Base-by-base conservation (phyloP, 2,329 filamentous ascomycete genomes). In the Colletotrichum gloeosporioides region DNA sequence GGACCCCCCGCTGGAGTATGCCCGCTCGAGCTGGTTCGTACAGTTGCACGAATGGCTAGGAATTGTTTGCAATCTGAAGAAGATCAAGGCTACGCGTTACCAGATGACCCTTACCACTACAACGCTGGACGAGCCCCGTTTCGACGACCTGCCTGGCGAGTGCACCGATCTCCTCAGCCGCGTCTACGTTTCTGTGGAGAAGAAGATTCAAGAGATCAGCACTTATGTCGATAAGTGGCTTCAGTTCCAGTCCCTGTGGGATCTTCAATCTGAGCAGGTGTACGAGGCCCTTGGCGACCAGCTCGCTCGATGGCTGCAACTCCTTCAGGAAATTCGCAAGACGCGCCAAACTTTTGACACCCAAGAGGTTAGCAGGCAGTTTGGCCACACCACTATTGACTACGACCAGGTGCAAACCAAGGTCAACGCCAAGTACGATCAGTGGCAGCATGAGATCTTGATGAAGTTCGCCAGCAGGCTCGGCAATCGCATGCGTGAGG, bases 351-450 rank as follows among this genome's bases (percentile, higher is more conserved):
- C 98, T 0, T 99, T 99, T 81, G 97, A 99, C 82, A 99, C 96
- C 2, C 98, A 96, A 10, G 97, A 98, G 83, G 95, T 98, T 78
- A 97, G 94, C 84, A 94, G 95, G 53, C 94, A 94, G 2, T 99
- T 99, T 83, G 97, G 97, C 6, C 96, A 98, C 84, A 93, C 99
- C 70, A 95, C 94, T 6, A 96, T 99, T 81, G 96, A 99, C 84
- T 99, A 99, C 82, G 97, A 99, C 81, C 98, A 99, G 85, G 97
- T 99, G 0, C 98, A 99, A 85, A 95, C 96, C 73, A 98, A 98
- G 85, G 97, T 99, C 84, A 99, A 99, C 81, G 95, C 96, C 80
- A 99, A 99, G 84, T 99, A 99, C 83, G 98, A 99, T 83, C 96
- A 99, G 84, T 99, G 98, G 97, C 97, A 99, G 84, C 95, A 98